Evolutionary conservation across 768 basidiomycete species (phyloP).

Genomic region (Steccherinum ochraceum): DNA sequence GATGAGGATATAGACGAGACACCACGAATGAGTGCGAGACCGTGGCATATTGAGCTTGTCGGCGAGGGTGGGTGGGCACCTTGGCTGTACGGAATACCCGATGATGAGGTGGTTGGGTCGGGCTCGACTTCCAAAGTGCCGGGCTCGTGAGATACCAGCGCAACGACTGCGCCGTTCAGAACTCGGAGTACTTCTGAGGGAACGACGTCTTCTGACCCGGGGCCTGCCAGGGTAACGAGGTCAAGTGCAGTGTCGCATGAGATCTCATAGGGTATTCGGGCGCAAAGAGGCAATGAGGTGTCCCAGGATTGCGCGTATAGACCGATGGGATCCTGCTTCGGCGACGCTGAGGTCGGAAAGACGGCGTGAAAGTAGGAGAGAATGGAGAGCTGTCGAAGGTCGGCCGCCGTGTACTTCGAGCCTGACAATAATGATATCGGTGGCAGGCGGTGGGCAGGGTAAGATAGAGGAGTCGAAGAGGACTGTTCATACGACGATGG

Average conservation of each 20-base stretch:
- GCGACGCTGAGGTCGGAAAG: constrained; percentile 25
- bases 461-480: constrained; percentile 25
- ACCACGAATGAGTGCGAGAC: constrained; percentile 71
- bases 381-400: constrained; percentile 62
- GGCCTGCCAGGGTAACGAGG: constrained; percentile 58
- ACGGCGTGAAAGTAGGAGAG: constrained; percentile 73
- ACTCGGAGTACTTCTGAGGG: constrained; percentile 61
- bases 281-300: constrained; percentile 59
- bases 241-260: constrained; percentile 52
- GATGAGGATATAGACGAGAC: constrained; percentile 43
- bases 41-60: constrained; percentile 55
- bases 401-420: constrained; percentile 44
- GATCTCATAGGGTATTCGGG: constrained; percentile 67
- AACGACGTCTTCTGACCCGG: constrained; percentile 76
- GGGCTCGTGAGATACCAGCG: constrained; percentile 51
- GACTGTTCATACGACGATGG: constrained; percentile 14
- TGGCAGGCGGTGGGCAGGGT: not conserved
- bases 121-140: constrained; percentile 30
- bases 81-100: constrained; percentile 56
- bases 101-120: constrained; percentile 1
- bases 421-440: not conserved
- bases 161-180: constrained; percentile 78
- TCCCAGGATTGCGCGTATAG: constrained; percentile 52
- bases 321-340: constrained; percentile 11
- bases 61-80: constrained; percentile 50